phyloP scores from a whole-genome alignment of 345 rosid genomes.

The Anastatica hierochuntica region DNA sequence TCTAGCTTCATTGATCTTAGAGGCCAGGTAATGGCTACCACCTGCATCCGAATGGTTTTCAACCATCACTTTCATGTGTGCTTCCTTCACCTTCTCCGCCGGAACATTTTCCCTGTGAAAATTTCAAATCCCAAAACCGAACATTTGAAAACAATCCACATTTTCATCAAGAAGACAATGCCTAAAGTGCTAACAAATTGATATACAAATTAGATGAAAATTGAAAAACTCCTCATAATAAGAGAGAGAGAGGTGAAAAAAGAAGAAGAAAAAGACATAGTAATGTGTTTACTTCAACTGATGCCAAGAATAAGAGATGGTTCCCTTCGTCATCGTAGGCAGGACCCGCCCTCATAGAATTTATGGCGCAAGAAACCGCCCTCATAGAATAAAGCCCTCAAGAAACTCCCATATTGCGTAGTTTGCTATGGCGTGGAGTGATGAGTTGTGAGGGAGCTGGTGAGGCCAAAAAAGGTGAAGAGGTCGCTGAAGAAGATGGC shows the following conservation, averaged over 20 bases:
- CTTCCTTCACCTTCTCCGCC: constrained; percentile 71
- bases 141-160: background rate
- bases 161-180: background rate
- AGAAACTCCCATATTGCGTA: no score
- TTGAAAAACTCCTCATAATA: no score
- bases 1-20: constrained; percentile 89
- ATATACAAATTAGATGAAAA: background rate
- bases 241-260: no score
- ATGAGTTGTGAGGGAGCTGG: no score
- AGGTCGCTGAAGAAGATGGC: no score
- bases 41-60: constrained; percentile 94
- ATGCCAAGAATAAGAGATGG: constrained; percentile 71
- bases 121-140: background rate
- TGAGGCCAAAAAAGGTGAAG: no score
- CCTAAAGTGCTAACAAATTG: background rate
- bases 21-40: constrained; percentile 85
- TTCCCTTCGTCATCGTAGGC: constrained; percentile 70
- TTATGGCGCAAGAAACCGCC: no score
- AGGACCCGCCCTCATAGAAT: constrained; percentile 76
- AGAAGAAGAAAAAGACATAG: no score
- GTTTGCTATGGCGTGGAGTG: no score
- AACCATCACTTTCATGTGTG: constrained; percentile 81
- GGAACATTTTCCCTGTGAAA: constrained; percentile 49
- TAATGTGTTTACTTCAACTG: constrained; percentile 26
- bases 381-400: no score